Percentiles rank a stretch among this genome's conserved stretches.
Evolutionary conservation across 495 filamentous ascomycete species (phyloP).

Genomic region (Usnea hakonensis): DNA sequence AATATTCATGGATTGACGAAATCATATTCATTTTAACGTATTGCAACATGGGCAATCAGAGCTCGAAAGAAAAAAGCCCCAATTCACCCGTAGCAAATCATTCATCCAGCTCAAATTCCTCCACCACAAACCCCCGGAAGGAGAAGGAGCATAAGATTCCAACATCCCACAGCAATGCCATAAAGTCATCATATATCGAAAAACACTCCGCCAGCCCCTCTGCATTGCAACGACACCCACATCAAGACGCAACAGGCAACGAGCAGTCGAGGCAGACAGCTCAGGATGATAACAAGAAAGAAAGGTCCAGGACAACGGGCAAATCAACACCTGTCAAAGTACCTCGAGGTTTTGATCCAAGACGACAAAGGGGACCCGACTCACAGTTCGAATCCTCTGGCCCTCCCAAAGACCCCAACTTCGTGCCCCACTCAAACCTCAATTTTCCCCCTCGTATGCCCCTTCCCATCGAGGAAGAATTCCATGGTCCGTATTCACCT

Average conservation of each 20-base stretch:
- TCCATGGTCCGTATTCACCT: slow-evolving; percentile 77
- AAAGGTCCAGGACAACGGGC: slow-evolving; percentile 31
- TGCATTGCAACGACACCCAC: slow-evolving; percentile 9
- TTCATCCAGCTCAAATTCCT: slow-evolving; percentile 16
- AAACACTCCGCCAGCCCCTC: slow-evolving; percentile 14
- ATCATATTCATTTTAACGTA: neutral
- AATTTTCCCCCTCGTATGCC: slow-evolving; percentile 79
- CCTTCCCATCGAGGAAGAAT: slow-evolving; percentile 83
- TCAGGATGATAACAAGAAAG: slow-evolving; percentile 16
- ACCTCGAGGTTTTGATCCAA: slow-evolving; percentile 27
- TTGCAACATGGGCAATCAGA: slow-evolving; percentile 27
- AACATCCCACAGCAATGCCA: slow-evolving; percentile 14
- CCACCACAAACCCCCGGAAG: slow-evolving; percentile 18
- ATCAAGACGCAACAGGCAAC: slow-evolving; percentile 21
- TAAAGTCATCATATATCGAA: slow-evolving; percentile 12
- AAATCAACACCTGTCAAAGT: slow-evolving; percentile 45
- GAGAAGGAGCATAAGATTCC: slow-evolving; percentile 17
- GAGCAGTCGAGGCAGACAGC: slow-evolving; percentile 23
- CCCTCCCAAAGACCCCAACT: slow-evolving; percentile 43
- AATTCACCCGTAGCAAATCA: slow-evolving; percentile 15
- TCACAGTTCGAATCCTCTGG: slow-evolving; percentile 36
- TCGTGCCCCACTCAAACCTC: slow-evolving; percentile 46
- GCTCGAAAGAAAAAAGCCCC: slow-evolving; percentile 18
- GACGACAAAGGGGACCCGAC: slow-evolving; percentile 24
- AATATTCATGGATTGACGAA: neutral